phyloP scores from a whole-genome alignment of 805 yeast species.

The Zygotorulaspora chibaensis region DNA sequence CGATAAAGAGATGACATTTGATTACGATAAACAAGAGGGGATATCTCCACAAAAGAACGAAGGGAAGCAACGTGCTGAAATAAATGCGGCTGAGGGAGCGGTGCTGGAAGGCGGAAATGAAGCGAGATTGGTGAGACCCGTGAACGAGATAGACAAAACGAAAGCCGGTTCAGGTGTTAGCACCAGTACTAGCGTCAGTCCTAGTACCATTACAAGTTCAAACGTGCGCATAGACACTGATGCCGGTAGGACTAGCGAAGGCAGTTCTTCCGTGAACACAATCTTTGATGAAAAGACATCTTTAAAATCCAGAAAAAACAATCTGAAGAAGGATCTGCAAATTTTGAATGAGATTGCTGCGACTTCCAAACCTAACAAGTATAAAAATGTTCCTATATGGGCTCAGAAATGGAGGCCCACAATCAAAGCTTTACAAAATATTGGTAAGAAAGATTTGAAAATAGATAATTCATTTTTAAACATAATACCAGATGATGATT shows the following conservation, averaged over 20 bases:
- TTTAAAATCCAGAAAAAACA: constrained; percentile 30
- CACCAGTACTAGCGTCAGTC: background rate
- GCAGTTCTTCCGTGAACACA: constrained; percentile 18
- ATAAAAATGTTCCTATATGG: constrained; percentile 72
- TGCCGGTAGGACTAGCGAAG: background rate
- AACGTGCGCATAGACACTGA: background rate
- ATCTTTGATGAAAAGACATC: constrained; percentile 33
- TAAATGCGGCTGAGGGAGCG: background rate
- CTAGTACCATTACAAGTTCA: background rate
- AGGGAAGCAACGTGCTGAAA: background rate
- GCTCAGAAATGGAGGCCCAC: constrained; percentile 68
- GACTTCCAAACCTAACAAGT: constrained; percentile 54
- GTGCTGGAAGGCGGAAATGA: background rate
- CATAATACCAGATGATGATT: constrained; percentile 72
- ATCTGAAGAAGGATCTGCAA: constrained; percentile 31
- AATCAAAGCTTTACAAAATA: constrained; percentile 31
- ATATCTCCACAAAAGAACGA: constrained; percentile 7
- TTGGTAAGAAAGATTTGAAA: constrained; percentile 32
- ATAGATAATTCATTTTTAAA: constrained; percentile 48
- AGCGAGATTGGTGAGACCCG: constrained; percentile 2
- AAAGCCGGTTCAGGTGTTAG: background rate
- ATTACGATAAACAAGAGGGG: constrained; percentile 33
- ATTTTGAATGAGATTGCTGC: constrained; percentile 30
- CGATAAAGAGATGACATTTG: constrained; percentile 32
- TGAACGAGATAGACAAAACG: constrained; percentile 1